These are phyloP conservation scores for Pythium dissimile DNA, from an alignment of 352 stramenopile species.

Conservation along the genomic window DNA sequence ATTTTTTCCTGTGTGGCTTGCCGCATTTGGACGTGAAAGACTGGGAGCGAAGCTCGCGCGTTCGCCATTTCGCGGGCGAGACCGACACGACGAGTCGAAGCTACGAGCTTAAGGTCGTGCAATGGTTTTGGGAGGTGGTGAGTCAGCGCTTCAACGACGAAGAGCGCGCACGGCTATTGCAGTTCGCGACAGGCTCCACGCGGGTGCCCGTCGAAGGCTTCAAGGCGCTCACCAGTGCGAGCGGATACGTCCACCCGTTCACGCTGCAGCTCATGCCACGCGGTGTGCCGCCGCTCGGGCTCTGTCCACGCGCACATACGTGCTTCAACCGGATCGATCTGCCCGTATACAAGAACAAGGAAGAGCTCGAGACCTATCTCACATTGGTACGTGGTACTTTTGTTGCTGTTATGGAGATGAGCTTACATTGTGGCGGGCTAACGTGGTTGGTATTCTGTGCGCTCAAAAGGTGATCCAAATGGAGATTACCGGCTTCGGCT, in stretches of 20 bases:
- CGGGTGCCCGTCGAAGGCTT: slow-evolving; percentile 81
- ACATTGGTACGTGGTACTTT: slow-evolving; percentile 41
- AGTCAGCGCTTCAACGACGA: slow-evolving; percentile 47
- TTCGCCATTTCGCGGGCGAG: slow-evolving; percentile 59
- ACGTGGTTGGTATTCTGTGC: neutral
- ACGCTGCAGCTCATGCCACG: slow-evolving; percentile 69
- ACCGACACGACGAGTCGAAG: slow-evolving; percentile 27
- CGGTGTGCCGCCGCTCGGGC: slow-evolving; percentile 33
- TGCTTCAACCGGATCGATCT: slow-evolving; percentile 85
- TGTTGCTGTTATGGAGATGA: neutral
- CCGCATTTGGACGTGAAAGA: slow-evolving; percentile 66
- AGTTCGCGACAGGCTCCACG: slow-evolving; percentile 77
- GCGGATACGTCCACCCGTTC: slow-evolving; percentile 77
- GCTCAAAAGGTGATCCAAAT: slow-evolving; percentile 25
- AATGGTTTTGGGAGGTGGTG: slow-evolving; percentile 75
- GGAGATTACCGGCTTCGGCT: slow-evolving; percentile 45
- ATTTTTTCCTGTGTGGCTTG: slow-evolving; percentile 73
- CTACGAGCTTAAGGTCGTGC: slow-evolving; percentile 44
- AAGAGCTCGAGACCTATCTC: slow-evolving; percentile 74
- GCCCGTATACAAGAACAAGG: slow-evolving; percentile 57
- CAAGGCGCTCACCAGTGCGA: slow-evolving; percentile 71
- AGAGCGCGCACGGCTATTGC: slow-evolving; percentile 63
- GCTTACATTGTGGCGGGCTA: neutral
- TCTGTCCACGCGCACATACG: slow-evolving; percentile 78
- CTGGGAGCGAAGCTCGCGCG: slow-evolving; percentile 49